These are phyloP conservation scores for Diplodia sapinea DNA, from an alignment of 2,329 filamentous ascomycete genomes.

Conservation along the genomic window DNA sequence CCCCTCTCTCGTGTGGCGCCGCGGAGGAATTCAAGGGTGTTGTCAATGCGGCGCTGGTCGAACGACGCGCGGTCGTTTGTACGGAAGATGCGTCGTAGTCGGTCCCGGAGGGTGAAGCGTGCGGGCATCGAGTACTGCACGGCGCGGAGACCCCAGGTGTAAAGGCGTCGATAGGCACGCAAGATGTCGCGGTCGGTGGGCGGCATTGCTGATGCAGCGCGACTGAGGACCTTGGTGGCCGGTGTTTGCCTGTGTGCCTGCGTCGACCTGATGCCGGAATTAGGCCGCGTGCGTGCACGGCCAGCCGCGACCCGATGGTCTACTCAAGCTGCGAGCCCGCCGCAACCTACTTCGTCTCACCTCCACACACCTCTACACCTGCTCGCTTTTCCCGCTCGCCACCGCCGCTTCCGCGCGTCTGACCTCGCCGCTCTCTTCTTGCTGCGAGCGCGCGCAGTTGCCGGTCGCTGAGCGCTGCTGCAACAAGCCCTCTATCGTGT, in stretches of 20 bases:
- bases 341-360: conserved; percentile 18
- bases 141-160: conserved; percentile 69
- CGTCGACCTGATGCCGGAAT: conserved; percentile 11
- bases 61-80: conserved; percentile 41
- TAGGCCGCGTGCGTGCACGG: conserved; percentile 6
- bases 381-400: conserved; percentile 3
- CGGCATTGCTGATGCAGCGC: conserved; percentile 9
- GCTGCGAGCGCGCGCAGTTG: conserved; percentile 12
- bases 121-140: conserved; percentile 74
- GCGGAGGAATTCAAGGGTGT: conserved; percentile 73
- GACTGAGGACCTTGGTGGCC: conserved; percentile 7
- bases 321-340: conserved; percentile 18
- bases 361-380: conserved; percentile 1
- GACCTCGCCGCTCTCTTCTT: not conserved
- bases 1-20: conserved; percentile 68
- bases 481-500: conserved; percentile 6
- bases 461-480: not conserved
- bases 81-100: conserved; percentile 51
- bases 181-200: conserved; percentile 48
- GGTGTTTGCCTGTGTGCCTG: not conserved
- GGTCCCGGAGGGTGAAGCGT: conserved; percentile 65
- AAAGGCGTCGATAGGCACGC: conserved; percentile 72
- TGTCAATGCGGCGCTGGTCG: conserved; percentile 57
- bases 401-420: conserved; percentile 6
- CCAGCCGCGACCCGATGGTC: conserved; percentile 14